Percentiles rank a stretch among this genome's conserved stretches.
These are phyloP conservation scores for Ensete ventricosum DNA, from an alignment of 176 grass and related monocot species.

Conservation along the genomic window DNA sequence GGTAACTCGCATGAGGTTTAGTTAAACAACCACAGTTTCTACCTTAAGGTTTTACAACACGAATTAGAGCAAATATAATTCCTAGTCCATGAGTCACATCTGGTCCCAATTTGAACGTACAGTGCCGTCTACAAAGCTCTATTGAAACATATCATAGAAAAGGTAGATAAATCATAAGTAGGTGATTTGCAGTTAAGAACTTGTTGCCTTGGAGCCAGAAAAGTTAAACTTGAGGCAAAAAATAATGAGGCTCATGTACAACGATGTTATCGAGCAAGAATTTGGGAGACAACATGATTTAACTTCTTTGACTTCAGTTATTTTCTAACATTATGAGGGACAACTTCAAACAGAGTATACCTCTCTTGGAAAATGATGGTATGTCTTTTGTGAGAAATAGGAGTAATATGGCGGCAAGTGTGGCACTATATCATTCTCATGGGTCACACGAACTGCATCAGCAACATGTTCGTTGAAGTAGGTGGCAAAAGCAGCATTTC, in stretches of 20 bases:
- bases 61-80: too few species aligned
- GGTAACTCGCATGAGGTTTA: too few species aligned
- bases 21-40: too few species aligned
- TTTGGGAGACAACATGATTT: background rate
- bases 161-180: background rate
- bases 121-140: background rate
- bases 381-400: constrained; percentile 75
- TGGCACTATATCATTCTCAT: constrained; percentile 84
- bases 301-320: background rate
- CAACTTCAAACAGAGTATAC: constrained; percentile 22
- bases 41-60: too few species aligned
- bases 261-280: background rate
- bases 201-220: background rate
- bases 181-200: background rate
- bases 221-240: background rate
- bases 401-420: constrained; percentile 82
- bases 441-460: constrained; percentile 58
- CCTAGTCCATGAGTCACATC: too few species aligned
- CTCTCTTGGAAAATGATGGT: constrained; percentile 92
- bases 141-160: background rate
- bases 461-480: constrained; percentile 65
- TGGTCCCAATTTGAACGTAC: too few species aligned
- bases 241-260: background rate
- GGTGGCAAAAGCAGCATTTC: constrained; percentile 75
- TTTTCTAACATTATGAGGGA: background rate